Evolutionary conservation across 2,329 filamentous ascomycete species (phyloP), one percentile per base, ranked within the genome.

Genomic region (Colletotrichum acutatum): DNA sequence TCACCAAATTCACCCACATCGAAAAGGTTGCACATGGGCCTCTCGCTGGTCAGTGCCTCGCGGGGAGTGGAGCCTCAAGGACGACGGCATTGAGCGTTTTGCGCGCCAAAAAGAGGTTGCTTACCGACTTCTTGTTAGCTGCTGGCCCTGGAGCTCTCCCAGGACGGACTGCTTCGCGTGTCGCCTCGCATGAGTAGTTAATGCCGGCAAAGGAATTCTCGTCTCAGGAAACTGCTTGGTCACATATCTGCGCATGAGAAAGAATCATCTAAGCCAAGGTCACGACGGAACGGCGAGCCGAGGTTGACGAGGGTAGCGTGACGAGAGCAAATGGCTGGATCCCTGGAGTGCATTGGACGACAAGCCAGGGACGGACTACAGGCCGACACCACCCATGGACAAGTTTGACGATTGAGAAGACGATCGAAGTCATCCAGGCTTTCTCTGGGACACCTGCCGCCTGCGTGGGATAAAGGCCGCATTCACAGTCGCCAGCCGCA

Each of bases 291-390:
- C 62, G 54, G 24, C 42, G 59, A 64, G 60, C 52, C 66, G 70
- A 69, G 66, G 46, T 30, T 22, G 59, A 64, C 46, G 56, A 57
- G 12, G 30, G 28, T 56, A 49, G n/a, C 62, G 56, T 65, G 32
- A 61, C 28, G 32, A 49, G 22, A 53, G 24, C 11, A 53, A 58
- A 53, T 26, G 30, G 34, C n/a, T 11, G 26, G 53, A 64, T 30
- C 64, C 64, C n/a, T 37, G 64, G 24, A 68, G 28, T 37, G 52
- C 42, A 68, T 53, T 71, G 58, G 69, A 71, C 52, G 69, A 63
- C 52, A 42, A 49, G 14, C 52, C 22, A 53, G 37, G 28, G 19
- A 53, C 69, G 32, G 53, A 69, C 59, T 59, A 26, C 24, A 69
- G 42, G 19, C 70, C 60, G 32, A 60, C 24, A 54, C 32, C 37